Conservation (phyloP, 352 stramenopile species). For the Plasmopara halstedii region DNA sequence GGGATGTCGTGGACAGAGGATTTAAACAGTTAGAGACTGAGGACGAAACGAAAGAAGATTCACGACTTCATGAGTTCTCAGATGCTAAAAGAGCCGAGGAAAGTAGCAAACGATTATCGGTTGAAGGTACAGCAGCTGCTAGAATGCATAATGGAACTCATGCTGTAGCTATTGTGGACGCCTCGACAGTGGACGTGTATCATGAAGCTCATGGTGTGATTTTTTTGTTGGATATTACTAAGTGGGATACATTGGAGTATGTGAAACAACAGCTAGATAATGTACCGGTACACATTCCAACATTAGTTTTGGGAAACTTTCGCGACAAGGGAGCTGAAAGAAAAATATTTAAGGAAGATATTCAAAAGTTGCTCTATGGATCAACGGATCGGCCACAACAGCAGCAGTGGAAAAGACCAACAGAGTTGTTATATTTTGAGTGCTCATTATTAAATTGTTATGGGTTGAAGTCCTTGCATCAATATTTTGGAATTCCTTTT, state of each 20-base stretch:
- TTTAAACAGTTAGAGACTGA: slow-evolving; percentile 24
- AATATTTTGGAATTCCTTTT: slow-evolving; percentile 83
- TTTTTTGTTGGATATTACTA: slow-evolving; percentile 83
- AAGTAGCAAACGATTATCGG: slow-evolving; percentile 10
- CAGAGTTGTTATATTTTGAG: slow-evolving; percentile 78
- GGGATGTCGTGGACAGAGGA: slow-evolving; percentile 86
- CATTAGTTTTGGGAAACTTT: slow-evolving; percentile 78
- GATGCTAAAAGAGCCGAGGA: neutral
- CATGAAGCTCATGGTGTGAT: slow-evolving; percentile 82
- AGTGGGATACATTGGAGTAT: slow-evolving; percentile 77
- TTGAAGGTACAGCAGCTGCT: slow-evolving; percentile 7
- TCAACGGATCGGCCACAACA: slow-evolving; percentile 25
- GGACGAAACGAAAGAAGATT: neutral
- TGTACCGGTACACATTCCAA: slow-evolving; percentile 72
- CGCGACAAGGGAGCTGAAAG: slow-evolving; percentile 51
- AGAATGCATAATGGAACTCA: slow-evolving; percentile 35
- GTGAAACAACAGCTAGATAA: slow-evolving; percentile 59
- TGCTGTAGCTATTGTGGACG: slow-evolving; percentile 67
- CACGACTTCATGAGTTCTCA: neutral
- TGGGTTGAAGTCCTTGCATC: slow-evolving; percentile 72
- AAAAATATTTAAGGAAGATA: slow-evolving; percentile 84
- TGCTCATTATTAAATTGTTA: slow-evolving; percentile 81
- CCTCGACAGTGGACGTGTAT: slow-evolving; percentile 85
- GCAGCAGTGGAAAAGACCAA: slow-evolving; percentile 34
- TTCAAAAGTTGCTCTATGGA: slow-evolving; percentile 64